phyloP scores from a whole-genome alignment of 495 filamentous ascomycete species.

The Opeltia flavorubescens region DNA sequence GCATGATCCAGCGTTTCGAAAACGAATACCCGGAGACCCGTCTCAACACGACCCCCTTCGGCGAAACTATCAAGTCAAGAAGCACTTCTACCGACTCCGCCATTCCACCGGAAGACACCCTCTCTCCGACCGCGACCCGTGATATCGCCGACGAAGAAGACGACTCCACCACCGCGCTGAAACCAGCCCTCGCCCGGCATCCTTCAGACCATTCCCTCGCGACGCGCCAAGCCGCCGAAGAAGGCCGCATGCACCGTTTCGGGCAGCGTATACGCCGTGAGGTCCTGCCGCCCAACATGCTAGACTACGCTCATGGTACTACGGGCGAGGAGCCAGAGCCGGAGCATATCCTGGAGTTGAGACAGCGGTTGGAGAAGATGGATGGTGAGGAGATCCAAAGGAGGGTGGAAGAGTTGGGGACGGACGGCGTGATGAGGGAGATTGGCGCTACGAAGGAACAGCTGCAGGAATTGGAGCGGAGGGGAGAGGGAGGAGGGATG shows the following conservation, averaged over 20 bases:
- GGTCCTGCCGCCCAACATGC: conserved; percentile 34
- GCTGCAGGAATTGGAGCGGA: conserved; percentile 34
- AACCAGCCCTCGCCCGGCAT: conserved; percentile 44
- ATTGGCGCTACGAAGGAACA: conserved; percentile 40
- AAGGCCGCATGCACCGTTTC: conserved; percentile 75
- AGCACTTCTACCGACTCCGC: conserved; percentile 26
- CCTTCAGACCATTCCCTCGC: conserved; percentile 69
- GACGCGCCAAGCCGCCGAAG: conserved; percentile 68
- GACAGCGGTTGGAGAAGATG: conserved; percentile 48
- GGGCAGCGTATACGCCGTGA: conserved; percentile 69
- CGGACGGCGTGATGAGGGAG: conserved; percentile 45
- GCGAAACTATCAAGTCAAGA: conserved; percentile 24
- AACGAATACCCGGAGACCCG: conserved; percentile 89
- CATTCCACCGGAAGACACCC: conserved; percentile 46
- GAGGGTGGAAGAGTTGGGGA: conserved; percentile 38
- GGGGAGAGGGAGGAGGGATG: conserved; percentile 32
- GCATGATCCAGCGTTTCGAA: conserved; percentile 90
- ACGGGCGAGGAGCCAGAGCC: conserved; percentile 29
- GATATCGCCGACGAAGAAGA: conserved; percentile 22
- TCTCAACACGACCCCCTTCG: conserved; percentile 20
- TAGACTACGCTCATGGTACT: conserved; percentile 24
- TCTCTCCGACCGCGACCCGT: conserved; percentile 36
- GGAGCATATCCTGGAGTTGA: conserved; percentile 42
- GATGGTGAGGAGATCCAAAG: conserved; percentile 44
- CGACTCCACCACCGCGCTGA: conserved; percentile 25